A percentile compares a stretch with the other conserved stretches of the same genome.
phyloP scores from a whole-genome alignment of 106 monocot species.

The Apostasia shenzhenica region DNA sequence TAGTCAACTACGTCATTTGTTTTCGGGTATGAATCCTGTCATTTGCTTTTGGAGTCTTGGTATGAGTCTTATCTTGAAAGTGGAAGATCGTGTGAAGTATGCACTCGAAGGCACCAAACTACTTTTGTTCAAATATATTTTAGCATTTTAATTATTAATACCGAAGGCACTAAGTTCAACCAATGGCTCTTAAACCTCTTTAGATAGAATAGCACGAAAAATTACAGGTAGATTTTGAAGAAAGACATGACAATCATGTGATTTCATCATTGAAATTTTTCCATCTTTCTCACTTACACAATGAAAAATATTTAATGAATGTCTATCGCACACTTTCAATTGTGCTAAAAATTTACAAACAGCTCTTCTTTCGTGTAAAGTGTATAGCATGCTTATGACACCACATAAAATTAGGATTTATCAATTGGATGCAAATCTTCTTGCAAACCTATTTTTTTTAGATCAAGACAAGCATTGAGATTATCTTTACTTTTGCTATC shows the following conservation, averaged over 20 bases:
- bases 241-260: conserved; percentile 2
- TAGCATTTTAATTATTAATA: no score
- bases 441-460: not conserved
- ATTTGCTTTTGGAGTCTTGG: no score
- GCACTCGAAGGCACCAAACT: no score
- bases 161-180: no score
- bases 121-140: no score
- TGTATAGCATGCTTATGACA: not conserved
- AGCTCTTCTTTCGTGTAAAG: not conserved
- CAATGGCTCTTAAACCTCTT: no score
- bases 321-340: not conserved
- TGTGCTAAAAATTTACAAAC: not conserved
- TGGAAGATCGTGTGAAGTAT: no score
- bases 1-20: no score
- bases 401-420: not conserved
- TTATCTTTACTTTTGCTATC: not conserved
- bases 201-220: no score
- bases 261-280: not conserved
- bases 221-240: not conserved
- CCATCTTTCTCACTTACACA: not conserved
- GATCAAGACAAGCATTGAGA: not conserved
- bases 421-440: not conserved
- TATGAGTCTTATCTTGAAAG: no score
- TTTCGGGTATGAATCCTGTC: no score
- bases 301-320: not conserved